phyloP scores from a whole-genome alignment of 2,329 filamentous ascomycete species.

The Orbilia oligospora region DNA sequence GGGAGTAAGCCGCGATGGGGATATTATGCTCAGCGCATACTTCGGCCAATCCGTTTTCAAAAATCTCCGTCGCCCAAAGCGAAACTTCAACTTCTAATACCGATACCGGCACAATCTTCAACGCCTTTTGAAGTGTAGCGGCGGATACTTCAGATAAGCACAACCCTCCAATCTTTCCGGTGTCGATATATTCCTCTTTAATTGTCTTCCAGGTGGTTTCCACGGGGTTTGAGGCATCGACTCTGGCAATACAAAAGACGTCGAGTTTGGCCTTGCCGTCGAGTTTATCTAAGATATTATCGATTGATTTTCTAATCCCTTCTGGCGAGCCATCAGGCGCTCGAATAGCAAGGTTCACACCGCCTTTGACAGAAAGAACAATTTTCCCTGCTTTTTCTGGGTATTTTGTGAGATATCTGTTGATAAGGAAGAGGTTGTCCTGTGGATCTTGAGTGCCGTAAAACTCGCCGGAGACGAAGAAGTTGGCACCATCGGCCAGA shows the following conservation, averaged over 20 bases:
- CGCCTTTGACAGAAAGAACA: conserved; percentile 76
- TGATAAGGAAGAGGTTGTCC: conserved; percentile 72
- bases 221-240: conserved; percentile 71
- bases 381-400: conserved; percentile 76
- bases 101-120: conserved; percentile 68
- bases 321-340: conserved; percentile 72
- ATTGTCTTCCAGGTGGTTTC: conserved; percentile 69
- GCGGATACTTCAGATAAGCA: conserved; percentile 72
- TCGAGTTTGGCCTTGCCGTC: conserved; percentile 74
- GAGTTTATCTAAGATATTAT: conserved; percentile 72
- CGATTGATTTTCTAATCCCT: conserved; percentile 73
- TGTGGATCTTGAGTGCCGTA: conserved; percentile 75
- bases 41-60: conserved; percentile 71
- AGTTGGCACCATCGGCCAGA: conserved; percentile 68
- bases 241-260: conserved; percentile 74
- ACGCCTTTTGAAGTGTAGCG: conserved; percentile 70
- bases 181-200: conserved; percentile 70
- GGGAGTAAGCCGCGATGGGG: conserved; percentile 80
- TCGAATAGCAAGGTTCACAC: conserved; percentile 66
- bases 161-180: conserved; percentile 71
- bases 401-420: conserved; percentile 75
- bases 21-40: conserved; percentile 77
- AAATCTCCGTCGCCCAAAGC: conserved; percentile 70
- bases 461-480: conserved; percentile 77
- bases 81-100: conserved; percentile 72